Percentiles rank a stretch among this genome's conserved stretches.
Evolutionary conservation across 2,329 filamentous ascomycete genomes (phyloP).

Genomic region (Exophiala aquamarina): DNA sequence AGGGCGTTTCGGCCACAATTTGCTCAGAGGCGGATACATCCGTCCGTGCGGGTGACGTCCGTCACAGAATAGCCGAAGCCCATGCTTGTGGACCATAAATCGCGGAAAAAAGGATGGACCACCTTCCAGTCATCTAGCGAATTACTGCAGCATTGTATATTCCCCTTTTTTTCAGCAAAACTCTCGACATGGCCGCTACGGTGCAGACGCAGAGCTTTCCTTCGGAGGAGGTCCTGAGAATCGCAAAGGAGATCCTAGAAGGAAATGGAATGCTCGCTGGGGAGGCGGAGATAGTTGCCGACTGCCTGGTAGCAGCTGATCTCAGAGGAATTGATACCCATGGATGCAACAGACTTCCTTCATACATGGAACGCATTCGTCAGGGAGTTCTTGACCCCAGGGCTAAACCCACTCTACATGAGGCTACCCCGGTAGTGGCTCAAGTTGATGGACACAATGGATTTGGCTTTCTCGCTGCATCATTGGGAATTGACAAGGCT

Average conservation of each 20-base stretch:
- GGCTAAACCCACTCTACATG: slow-evolving; percentile 58
- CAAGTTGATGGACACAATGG: slow-evolving; percentile 68
- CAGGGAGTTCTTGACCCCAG: slow-evolving; percentile 65
- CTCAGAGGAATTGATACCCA: slow-evolving; percentile 78
- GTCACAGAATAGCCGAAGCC: no score
- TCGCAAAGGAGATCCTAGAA: slow-evolving; percentile 56
- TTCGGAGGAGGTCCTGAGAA: slow-evolving; percentile 36
- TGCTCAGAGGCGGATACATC: no score
- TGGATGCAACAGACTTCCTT: slow-evolving; percentile 74
- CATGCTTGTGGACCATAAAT: no score
- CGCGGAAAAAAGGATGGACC: no score
- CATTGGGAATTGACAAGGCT: slow-evolving; percentile 65
- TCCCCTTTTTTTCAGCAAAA: no score
- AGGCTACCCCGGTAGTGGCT: slow-evolving; percentile 69
- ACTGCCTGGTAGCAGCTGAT: slow-evolving; percentile 70
- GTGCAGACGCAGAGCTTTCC: slow-evolving; percentile 15
- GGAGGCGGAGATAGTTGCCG: slow-evolving; percentile 64
- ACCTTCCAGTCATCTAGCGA: no score
- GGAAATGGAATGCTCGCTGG: slow-evolving; percentile 60
- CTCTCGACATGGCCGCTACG: no score
- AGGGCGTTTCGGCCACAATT: no score
- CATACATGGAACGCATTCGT: slow-evolving; percentile 72
- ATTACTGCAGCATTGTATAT: no score
- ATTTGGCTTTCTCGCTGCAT: slow-evolving; percentile 73
- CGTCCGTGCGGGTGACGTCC: no score